Evolutionary conservation across 2,329 filamentous ascomycete species (phyloP), one percentile per base, ranked within the genome.

Genomic region (Colletotrichum higginsianum): DNA sequence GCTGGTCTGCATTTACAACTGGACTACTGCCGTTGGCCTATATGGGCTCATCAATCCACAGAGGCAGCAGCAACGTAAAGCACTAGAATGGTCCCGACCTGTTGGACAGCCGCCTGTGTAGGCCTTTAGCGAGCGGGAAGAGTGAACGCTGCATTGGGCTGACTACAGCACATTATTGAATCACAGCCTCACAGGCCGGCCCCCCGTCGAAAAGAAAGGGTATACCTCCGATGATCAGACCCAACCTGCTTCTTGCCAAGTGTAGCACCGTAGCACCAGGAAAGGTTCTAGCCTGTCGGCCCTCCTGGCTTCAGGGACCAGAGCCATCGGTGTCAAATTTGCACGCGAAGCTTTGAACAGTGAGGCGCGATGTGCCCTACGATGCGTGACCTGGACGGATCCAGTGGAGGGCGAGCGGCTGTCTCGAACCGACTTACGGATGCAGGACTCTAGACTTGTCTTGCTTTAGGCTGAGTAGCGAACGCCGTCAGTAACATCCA

Each of bases 211-310:
- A 67, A 44, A 71, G 49, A 49, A 35, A 46, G 56, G 35, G 21
- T 56, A 46, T 71, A 55, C 62, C 55, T 67, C 68, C 68, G 67
- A 66, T 60, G 50, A 67, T 58, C 50, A 57, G 64, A 53, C 38
- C 44, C 49, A 21, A 35, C 52, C 58, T 61, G 42, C 18, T 66
- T 21, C 13, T 40, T 50, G 21, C 58, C 57, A 62, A 49, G 42
- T 11, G 49, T 40, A 18, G 64, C 67, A 61, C 64, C 46, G 53
- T 23, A 53, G 42, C 57, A 63, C 50, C 47, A 30, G 46, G 40
- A 71, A 52, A 58, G 58, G 58, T 49, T 38, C 64, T 71, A 63
- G 68, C 68, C 57, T 65, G 12, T 52, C 9, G 30, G 53, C 52
- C 35, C 35, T 38, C 35, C 35, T 38, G 35, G 23, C 44, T 68